phyloP scores from a whole-genome alignment of 73 alveolate genomes.

The Tetrahymena malaccensis region DNA sequence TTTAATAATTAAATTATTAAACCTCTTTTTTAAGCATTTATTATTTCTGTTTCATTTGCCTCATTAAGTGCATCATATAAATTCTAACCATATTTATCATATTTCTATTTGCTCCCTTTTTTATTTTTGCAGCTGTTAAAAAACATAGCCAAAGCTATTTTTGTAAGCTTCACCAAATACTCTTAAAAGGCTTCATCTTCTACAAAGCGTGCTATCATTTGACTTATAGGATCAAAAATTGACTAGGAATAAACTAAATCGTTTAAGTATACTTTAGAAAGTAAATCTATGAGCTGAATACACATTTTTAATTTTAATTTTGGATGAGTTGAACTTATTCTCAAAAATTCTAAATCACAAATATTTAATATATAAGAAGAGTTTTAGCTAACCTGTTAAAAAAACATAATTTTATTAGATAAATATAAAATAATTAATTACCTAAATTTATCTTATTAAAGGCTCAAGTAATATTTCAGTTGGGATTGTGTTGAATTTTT shows the following conservation, averaged over 20 bases:
- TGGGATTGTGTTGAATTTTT: conserved; percentile 73
- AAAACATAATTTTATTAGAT: conserved; percentile 16
- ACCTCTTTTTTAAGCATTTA: conserved; percentile 34
- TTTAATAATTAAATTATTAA: conserved; percentile 18
- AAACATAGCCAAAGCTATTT: conserved; percentile 19
- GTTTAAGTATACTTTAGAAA: conserved; percentile 70
- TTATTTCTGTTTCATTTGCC: conserved; percentile 24
- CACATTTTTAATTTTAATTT: conserved; percentile 69
- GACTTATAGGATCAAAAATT: conserved; percentile 10
- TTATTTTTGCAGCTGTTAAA: conserved; percentile 21
- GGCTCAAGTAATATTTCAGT: conserved; percentile 90
- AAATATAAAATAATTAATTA: conserved; percentile 29
- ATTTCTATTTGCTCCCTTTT: background rate
- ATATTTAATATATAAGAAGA: conserved; percentile 52
- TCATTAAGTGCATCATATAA: background rate
- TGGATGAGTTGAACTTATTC: conserved; percentile 78
- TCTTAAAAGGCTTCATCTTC: conserved; percentile 18
- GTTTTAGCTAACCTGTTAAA: background rate
- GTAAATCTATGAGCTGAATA: conserved; percentile 68
- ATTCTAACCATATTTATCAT: conserved; percentile 10
- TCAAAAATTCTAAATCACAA: conserved; percentile 73
- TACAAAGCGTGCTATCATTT: conserved; percentile 16
- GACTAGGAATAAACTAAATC: conserved; percentile 36
- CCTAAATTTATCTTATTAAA: conserved; percentile 68
- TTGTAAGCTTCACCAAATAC: conserved; percentile 21